A percentile compares a stretch with the other conserved stretches of the same genome.
phyloP scores from a whole-genome alignment of 257 asterid genomes.

The Salvia miltiorrhiza region DNA sequence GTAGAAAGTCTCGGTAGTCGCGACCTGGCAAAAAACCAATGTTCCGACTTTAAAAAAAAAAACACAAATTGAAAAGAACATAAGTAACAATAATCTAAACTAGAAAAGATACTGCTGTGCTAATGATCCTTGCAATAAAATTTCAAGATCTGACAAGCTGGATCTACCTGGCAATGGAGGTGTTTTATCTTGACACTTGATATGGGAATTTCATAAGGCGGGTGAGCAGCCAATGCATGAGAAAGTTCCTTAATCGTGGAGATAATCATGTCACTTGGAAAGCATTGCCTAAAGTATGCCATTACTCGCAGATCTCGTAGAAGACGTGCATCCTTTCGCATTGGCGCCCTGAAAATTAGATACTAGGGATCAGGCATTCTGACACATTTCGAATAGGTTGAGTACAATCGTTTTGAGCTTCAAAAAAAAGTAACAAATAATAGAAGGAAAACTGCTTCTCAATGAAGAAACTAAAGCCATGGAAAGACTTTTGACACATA shows the following conservation, averaged over 20 bases:
- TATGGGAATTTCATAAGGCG: conserved; percentile 73
- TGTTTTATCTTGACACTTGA: conserved; percentile 68
- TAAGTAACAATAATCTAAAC: neutral
- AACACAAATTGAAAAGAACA: neutral
- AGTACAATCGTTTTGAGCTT: neutral
- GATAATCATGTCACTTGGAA: conserved; percentile 53
- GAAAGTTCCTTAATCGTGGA: conserved; percentile 80
- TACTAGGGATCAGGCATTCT: conserved; percentile 12
- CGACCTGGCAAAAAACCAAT: conserved; percentile 46
- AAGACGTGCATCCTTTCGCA: conserved; percentile 61
- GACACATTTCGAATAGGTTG: conserved; percentile 1
- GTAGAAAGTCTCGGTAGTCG: conserved; percentile 60
- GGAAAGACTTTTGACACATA: neutral
- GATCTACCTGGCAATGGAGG: conserved; percentile 76
- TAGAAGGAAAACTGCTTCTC: neutral
- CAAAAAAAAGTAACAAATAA: neutral
- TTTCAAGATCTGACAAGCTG: conserved; percentile 9
- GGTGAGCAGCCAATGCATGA: conserved; percentile 69
- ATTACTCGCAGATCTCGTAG: conserved; percentile 69
- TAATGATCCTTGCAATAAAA: conserved; percentile 4
- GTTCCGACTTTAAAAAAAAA: neutral
- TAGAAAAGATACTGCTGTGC: neutral
- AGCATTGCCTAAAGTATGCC: conserved; percentile 92
- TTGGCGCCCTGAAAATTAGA: conserved; percentile 46
- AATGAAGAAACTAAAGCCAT: neutral